Conservation (phyloP, 805 yeast genomes). For the Teunomyces gatunensis region DNA sequence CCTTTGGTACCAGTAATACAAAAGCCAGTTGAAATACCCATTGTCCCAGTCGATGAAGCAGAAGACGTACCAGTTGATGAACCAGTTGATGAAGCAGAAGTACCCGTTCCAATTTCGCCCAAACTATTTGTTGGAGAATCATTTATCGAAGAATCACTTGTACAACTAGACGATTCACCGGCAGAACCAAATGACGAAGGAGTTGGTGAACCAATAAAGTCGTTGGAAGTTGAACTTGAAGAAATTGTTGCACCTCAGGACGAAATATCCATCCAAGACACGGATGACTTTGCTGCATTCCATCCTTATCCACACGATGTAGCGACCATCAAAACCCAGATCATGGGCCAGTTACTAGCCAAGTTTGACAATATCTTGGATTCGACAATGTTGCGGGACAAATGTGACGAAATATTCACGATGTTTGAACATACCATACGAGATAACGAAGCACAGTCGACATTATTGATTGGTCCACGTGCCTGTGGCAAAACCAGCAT, state of each 20-base stretch:
- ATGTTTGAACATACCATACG: constrained; percentile 63
- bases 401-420: constrained; percentile 50
- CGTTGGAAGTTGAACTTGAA: no score
- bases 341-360: constrained; percentile 20
- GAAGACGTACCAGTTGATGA: no score
- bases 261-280: no score
- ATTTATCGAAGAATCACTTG: no score
- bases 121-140: no score
- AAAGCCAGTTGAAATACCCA: neutral
- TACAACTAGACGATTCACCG: no score
- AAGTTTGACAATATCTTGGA: constrained; percentile 16
- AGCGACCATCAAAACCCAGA: constrained; percentile 11
- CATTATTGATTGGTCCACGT: constrained; percentile 75
- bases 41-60: no score
- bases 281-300: neutral
- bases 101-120: no score
- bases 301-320: constrained; percentile 12
- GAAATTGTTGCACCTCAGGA: no score
- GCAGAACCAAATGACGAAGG: no score
- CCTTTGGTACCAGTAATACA: neutral
- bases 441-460: constrained; percentile 77
- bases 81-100: no score
- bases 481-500: constrained; percentile 72
- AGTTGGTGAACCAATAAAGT: no score
- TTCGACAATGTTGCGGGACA: constrained; percentile 20